Percentiles rank a stretch among this genome's conserved stretches.
Evolutionary conservation across 2,329 filamentous ascomycete species (phyloP).

Genomic region (Myriangium duriaei): DNA sequence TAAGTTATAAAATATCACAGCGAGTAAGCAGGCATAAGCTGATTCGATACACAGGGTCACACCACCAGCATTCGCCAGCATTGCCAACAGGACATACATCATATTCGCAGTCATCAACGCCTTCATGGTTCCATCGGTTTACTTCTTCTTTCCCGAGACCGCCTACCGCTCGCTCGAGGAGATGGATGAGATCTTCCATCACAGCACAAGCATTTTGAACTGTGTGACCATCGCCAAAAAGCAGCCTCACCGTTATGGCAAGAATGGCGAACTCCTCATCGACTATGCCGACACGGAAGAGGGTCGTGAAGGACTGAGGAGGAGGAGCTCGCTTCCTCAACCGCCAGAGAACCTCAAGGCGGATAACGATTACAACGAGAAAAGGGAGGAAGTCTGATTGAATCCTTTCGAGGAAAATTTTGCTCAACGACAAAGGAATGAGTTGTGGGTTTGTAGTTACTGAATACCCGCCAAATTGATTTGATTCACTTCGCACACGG

Average conservation of each 20-base stretch:
- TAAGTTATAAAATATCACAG: too few relatives aligned
- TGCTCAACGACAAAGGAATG: too few relatives aligned
- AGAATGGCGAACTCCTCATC: constrained; percentile 45
- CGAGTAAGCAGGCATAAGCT: too few relatives aligned
- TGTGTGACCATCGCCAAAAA: constrained; percentile 40
- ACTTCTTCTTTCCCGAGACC: constrained; percentile 44
- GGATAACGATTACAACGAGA: constrained; percentile 9
- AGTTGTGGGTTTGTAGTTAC: too few relatives aligned
- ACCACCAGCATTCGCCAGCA: constrained; percentile 44
- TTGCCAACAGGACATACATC: constrained; percentile 49
- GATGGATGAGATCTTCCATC: constrained; percentile 53
- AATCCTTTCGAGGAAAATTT: too few relatives aligned
- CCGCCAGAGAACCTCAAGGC: constrained; percentile 10
- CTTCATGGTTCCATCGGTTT: constrained; percentile 36
- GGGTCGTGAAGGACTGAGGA: constrained; percentile 9
- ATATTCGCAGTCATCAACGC: constrained; percentile 51
- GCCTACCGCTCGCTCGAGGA: constrained; percentile 52
- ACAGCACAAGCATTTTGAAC: constrained; percentile 34
- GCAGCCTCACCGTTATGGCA: constrained; percentile 44
- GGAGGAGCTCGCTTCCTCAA: constrained; percentile 10
- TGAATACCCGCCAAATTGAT: too few relatives aligned
- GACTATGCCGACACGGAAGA: constrained; percentile 33
- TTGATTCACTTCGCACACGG: too few relatives aligned
- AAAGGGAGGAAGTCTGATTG: neutral
- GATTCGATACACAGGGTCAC: constrained; percentile 33